Evolutionary conservation across 2,329 filamentous ascomycete genomes (phyloP).

Genomic region (Scedosporium dehoogii): DNA sequence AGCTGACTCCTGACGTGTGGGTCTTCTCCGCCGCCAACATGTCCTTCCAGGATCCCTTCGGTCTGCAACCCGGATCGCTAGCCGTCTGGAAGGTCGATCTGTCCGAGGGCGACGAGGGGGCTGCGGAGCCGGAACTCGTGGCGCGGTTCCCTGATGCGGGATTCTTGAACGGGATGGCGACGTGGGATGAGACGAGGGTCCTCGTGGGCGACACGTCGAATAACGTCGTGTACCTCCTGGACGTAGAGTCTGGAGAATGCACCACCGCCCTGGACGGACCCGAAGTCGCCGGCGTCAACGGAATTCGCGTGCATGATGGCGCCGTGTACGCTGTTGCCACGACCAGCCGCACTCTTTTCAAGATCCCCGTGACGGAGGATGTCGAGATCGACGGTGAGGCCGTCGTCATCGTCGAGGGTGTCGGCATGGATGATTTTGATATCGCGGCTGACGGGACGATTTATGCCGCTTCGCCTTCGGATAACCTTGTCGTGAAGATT

Average conservation of each 20-base stretch:
- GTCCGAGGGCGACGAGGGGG: neutral
- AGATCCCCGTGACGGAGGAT: slow-evolving; percentile 4
- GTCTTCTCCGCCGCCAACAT: slow-evolving; percentile 7
- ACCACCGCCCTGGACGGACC: neutral
- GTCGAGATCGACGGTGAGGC: neutral
- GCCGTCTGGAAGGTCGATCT: slow-evolving; percentile 5
- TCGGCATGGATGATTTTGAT: slow-evolving; percentile 6
- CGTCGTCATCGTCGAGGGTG: neutral
- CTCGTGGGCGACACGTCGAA: slow-evolving; percentile 3
- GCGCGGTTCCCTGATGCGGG: slow-evolving; percentile 2
- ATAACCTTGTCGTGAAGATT: slow-evolving; percentile 1
- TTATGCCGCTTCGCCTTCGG: neutral
- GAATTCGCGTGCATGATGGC: slow-evolving; percentile 3
- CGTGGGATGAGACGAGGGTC: slow-evolving; percentile 5
- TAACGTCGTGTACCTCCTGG: slow-evolving; percentile 1
- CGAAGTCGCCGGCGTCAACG: slow-evolving; percentile 1
- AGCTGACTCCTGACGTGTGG: slow-evolving; percentile 5
- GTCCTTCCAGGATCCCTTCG: neutral
- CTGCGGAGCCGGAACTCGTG: slow-evolving; percentile 1
- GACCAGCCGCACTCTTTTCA: slow-evolving; percentile 1
- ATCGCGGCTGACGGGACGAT: slow-evolving; percentile 5
- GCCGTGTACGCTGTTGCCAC: neutral
- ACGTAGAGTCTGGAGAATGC: slow-evolving; percentile 4
- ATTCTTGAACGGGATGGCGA: slow-evolving; percentile 6
- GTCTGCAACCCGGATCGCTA: slow-evolving; percentile 1